These are phyloP conservation scores for Ophiostoma sp. DNA, from an alignment of 2,329 filamentous ascomycete genomes.

Conservation along the genomic window DNA sequence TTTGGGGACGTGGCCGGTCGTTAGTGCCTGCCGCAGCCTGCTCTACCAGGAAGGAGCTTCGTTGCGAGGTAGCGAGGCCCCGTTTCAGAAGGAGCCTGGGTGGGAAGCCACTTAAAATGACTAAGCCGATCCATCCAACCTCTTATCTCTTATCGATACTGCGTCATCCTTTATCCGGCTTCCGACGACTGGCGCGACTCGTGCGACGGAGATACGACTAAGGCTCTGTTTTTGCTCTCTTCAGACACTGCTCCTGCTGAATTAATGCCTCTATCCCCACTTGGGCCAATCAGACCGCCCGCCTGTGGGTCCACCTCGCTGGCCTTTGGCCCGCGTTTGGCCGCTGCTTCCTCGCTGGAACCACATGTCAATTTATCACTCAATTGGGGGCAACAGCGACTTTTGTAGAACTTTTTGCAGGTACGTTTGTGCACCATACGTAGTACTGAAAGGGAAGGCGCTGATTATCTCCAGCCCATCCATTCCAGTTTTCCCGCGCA, in stretches of 20 bases:
- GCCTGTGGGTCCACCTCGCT: slow-evolving; percentile 2
- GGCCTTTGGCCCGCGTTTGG: slow-evolving; percentile 21
- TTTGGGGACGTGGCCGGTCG: slow-evolving; percentile 16
- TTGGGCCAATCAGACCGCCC: not conserved
- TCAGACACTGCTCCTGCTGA: not conserved
- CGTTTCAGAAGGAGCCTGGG: not conserved
- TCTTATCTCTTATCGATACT: slow-evolving; percentile 24
- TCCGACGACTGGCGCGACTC: slow-evolving; percentile 24
- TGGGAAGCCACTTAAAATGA: not conserved
- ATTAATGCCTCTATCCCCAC: slow-evolving; percentile 15
- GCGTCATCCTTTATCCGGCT: slow-evolving; percentile 24
- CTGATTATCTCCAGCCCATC: slow-evolving; percentile 22
- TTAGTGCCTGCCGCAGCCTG: not conserved
- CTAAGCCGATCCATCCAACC: not conserved
- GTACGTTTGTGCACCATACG: not conserved
- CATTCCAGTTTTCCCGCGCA: slow-evolving; percentile 25
- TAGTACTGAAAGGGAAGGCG: not conserved
- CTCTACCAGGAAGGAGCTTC: not conserved
- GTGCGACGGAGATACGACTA: slow-evolving; percentile 32
- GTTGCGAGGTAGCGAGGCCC: not conserved
- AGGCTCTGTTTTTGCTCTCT: not conserved
- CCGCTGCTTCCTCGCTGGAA: slow-evolving; percentile 16
- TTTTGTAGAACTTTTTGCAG: not conserved
- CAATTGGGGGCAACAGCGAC: slow-evolving; percentile 20
- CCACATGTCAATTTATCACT: slow-evolving; percentile 31